Percentiles rank a stretch among this genome's conserved stretches.
phyloP scores from a whole-genome alignment of 2,329 filamentous ascomycete genomes.

The Neonectria sp. region DNA sequence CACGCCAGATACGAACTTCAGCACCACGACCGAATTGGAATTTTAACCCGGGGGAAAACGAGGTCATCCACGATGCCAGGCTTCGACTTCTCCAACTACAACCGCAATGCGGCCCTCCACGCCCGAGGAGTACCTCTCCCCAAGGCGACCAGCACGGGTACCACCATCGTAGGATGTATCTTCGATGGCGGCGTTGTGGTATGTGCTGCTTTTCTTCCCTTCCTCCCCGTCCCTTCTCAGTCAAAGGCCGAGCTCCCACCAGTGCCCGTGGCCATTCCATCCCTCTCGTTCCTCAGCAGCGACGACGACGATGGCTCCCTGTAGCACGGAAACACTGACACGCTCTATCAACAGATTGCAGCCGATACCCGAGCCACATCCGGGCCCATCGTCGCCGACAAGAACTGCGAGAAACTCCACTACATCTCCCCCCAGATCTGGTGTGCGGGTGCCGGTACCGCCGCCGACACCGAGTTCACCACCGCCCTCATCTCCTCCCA shows the following conservation, averaged over 20 bases:
- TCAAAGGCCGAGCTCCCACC: conserved; percentile 1
- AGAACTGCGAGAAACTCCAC: conserved; percentile 99
- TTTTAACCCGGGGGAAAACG: conserved; percentile 31
- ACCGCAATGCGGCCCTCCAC: conserved; percentile 97
- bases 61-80: conserved; percentile 80
- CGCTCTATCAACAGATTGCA: conserved; percentile 77
- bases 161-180: conserved; percentile 98
- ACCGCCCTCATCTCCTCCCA: conserved; percentile 98
- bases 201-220: conserved; percentile 53
- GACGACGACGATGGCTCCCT: conserved; percentile 21
- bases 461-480: conserved; percentile 98
- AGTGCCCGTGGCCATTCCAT: conserved; percentile 1
- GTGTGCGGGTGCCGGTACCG: conserved; percentile 98
- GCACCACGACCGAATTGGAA: conserved; percentile 23
- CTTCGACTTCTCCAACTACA: conserved; percentile 99
- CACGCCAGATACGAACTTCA: not conserved
- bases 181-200: conserved; percentile 97
- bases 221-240: not conserved
- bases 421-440: conserved; percentile 99
- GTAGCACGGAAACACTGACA: conserved; percentile 32
- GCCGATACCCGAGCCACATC: conserved; percentile 98
- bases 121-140: conserved; percentile 94
- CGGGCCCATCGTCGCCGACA: conserved; percentile 98
- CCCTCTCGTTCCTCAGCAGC: conserved; percentile 4
- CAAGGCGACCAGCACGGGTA: conserved; percentile 98